These are phyloP conservation scores for Stachybotrys echinatus DNA, from an alignment of 2,329 filamentous ascomycete genomes.

Conservation along the genomic window DNA sequence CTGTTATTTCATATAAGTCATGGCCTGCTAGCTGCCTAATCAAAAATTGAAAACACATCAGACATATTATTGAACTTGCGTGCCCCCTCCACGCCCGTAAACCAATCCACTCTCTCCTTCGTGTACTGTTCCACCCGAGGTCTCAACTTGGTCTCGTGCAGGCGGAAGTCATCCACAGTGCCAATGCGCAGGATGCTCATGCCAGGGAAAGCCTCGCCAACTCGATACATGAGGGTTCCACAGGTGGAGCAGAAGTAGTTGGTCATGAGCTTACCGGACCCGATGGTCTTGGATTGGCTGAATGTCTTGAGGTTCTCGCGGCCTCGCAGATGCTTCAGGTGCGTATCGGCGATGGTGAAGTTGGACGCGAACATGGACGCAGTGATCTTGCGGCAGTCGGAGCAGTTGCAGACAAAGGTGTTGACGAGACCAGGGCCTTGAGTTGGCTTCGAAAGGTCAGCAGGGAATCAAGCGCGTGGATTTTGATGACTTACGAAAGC, in stretches of 20 bases:
- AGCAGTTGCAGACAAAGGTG: slow-evolving; percentile 54
- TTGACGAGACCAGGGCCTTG: slow-evolving; percentile 24
- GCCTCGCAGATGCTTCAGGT: background rate
- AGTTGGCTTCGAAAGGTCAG: background rate
- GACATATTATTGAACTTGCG: too few species aligned
- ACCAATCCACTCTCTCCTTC: slow-evolving; percentile 45
- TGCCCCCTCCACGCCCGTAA: background rate
- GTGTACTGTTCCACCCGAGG: slow-evolving; percentile 47
- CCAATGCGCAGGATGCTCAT: slow-evolving; percentile 46
- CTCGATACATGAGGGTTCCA: slow-evolving; percentile 54
- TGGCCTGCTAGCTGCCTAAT: too few species aligned
- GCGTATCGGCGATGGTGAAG: slow-evolving; percentile 26
- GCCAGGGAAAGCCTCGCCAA: slow-evolving; percentile 35
- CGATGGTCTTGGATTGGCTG: slow-evolving; percentile 42
- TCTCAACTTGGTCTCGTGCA: slow-evolving; percentile 51
- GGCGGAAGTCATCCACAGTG: slow-evolving; percentile 53
- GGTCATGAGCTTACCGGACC: slow-evolving; percentile 44
- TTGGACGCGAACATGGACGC: slow-evolving; percentile 57
- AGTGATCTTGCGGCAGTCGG: slow-evolving; percentile 55
- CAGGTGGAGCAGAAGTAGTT: slow-evolving; percentile 56
- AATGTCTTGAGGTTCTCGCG: slow-evolving; percentile 31
- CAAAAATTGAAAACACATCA: too few species aligned
- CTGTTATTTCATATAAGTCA: too few species aligned
- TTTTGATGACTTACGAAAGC: slow-evolving; percentile 36
- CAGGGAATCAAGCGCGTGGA: background rate